A percentile compares a stretch with the other conserved stretches of the same genome.
Evolutionary conservation across 345 rosid species (phyloP).

Genomic region (Syzygium jambos): DNA sequence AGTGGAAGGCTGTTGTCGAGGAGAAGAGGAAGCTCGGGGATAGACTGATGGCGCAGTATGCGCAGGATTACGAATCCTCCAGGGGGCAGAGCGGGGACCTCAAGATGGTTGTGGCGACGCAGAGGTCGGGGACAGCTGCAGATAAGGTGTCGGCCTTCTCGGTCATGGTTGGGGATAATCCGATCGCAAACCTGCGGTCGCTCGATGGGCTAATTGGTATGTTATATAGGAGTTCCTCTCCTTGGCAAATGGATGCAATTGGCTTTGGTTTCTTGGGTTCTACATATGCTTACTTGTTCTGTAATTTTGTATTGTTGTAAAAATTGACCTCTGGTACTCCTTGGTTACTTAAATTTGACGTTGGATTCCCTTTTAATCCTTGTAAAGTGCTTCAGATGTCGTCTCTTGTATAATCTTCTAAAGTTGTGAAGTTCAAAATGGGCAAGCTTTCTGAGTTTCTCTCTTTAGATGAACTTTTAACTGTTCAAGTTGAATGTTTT

Average conservation of each 20-base stretch:
- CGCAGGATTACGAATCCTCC: conserved; percentile 47
- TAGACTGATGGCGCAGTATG: conserved; percentile 74
- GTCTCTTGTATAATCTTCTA: neutral
- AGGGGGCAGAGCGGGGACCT: conserved; percentile 75
- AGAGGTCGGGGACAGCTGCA: conserved; percentile 87
- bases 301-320: neutral
- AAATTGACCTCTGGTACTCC: neutral
- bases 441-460: neutral
- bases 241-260: neutral
- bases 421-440: neutral
- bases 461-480: neutral
- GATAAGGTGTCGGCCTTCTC: conserved; percentile 93
- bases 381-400: no score
- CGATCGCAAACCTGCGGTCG: conserved; percentile 80
- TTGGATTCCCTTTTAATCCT: neutral
- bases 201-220: conserved; percentile 88
- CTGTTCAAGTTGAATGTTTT: neutral
- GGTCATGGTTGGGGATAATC: conserved; percentile 80
- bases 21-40: conserved; percentile 73
- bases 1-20: conserved; percentile 46
- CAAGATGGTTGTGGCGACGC: conserved; percentile 80
- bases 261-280: neutral
- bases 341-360: neutral
- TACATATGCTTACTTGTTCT: neutral
- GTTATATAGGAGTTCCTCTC: neutral